Conservation (phyloP, 2,329 filamentous ascomycete genomes). For the Cercospora janseana region DNA sequence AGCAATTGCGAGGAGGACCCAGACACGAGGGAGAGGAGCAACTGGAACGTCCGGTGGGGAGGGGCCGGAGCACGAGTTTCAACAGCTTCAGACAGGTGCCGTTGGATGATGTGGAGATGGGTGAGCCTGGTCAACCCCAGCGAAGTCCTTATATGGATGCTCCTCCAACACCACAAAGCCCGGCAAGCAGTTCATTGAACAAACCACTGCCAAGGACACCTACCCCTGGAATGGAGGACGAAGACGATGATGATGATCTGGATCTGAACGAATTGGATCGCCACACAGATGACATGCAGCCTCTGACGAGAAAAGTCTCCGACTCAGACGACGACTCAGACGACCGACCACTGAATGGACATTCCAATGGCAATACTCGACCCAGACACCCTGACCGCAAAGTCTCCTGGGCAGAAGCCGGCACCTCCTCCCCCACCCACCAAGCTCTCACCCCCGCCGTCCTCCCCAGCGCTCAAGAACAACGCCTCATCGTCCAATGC, state of each 20-base stretch:
- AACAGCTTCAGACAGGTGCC: constrained; percentile 32
- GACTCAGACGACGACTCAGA: constrained; percentile 20
- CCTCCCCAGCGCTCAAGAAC: constrained; percentile 45
- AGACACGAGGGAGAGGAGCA: constrained; percentile 12
- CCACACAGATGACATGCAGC: constrained; percentile 26
- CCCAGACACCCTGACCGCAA: constrained; percentile 19
- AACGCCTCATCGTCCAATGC: constrained; percentile 69
- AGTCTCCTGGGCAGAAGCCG: constrained; percentile 26
- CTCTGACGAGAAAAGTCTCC: constrained; percentile 24
- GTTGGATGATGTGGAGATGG: constrained; percentile 22
- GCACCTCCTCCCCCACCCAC: neutral
- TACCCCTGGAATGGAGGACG: constrained; percentile 8
- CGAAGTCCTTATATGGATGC: constrained; percentile 26
- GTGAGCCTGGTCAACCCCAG: constrained; percentile 17
- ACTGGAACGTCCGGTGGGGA: constrained; percentile 16
- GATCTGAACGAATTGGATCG: constrained; percentile 39
- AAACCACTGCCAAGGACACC: constrained; percentile 36
- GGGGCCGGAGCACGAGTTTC: constrained; percentile 29
- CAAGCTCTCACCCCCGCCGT: constrained; percentile 18
- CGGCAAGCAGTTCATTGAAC: constrained; percentile 24
- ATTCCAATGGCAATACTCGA: constrained; percentile 17
- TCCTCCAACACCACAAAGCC: constrained; percentile 16
- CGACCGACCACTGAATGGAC: constrained; percentile 18
- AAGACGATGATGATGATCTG: constrained; percentile 34
- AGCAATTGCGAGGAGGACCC: constrained; percentile 29